Conservation (phyloP, 768 basidiomycete species). For the Trametes cingulata region DNA sequence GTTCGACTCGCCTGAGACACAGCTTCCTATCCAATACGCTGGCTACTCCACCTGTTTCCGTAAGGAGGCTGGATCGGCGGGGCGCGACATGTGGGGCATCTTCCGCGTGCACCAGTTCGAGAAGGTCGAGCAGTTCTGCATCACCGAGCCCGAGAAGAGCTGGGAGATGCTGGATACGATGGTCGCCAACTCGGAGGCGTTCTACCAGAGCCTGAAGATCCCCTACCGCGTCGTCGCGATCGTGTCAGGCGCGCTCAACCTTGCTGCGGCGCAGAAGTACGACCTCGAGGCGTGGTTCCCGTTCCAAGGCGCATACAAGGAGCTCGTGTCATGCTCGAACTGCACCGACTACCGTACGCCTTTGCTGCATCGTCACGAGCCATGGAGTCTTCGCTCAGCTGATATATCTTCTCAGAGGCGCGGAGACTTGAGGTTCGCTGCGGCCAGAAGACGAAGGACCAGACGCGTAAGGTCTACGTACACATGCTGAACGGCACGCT, state of each 20-base stretch:
- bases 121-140: slow-evolving; percentile 96
- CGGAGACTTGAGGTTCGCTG: slow-evolving; percentile 91
- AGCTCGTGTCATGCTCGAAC: slow-evolving; percentile 96
- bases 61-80: slow-evolving; percentile 97
- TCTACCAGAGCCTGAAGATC: slow-evolving; percentile 93
- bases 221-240: slow-evolving; percentile 93
- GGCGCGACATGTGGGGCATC: slow-evolving; percentile 99
- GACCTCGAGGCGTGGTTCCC: slow-evolving; percentile 99
- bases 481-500: slow-evolving; percentile 99
- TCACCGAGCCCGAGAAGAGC: slow-evolving; percentile 93
- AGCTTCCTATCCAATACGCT: slow-evolving; percentile 90
- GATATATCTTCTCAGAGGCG: slow-evolving; percentile 60
- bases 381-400: not conserved
- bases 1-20: slow-evolving; percentile 90
- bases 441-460: slow-evolving; percentile 88
- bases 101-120: slow-evolving; percentile 99
- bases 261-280: slow-evolving; percentile 96
- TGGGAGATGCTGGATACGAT: slow-evolving; percentile 93
- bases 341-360: slow-evolving; percentile 99
- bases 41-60: slow-evolving; percentile 97
- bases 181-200: slow-evolving; percentile 87
- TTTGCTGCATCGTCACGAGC: no score
- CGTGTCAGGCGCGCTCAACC: slow-evolving; percentile 94
- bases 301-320: slow-evolving; percentile 94
- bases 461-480: slow-evolving; percentile 89